Evolutionary conservation across 768 basidiomycete genomes (phyloP).

Genomic region (Auricularia sp.): DNA sequence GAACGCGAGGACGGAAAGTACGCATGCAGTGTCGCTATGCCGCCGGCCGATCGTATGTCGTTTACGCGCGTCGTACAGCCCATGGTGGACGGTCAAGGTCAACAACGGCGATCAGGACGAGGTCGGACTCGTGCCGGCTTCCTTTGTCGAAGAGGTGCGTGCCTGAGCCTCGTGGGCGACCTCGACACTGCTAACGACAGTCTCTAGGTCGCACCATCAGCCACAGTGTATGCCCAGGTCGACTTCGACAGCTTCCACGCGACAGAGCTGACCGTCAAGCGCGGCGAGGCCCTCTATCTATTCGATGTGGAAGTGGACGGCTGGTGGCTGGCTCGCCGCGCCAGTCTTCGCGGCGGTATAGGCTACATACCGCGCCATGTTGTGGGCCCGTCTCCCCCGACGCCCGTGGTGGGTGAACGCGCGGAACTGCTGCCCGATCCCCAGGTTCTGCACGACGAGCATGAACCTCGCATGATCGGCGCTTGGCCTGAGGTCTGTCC

Average conservation of each 20-base stretch:
- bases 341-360: conserved; percentile 39
- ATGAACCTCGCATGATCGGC: neutral
- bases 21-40: conserved; percentile 13
- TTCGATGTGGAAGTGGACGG: conserved; percentile 75
- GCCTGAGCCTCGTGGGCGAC: neutral
- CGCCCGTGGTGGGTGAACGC: too few relatives aligned
- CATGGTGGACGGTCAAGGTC: conserved; percentile 90
- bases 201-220: conserved; percentile 58
- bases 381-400: conserved; percentile 26
- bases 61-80: conserved; percentile 28
- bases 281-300: conserved; percentile 67
- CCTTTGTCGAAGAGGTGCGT: conserved; percentile 76
- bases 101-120: conserved; percentile 57
- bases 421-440: too few relatives aligned
- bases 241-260: conserved; percentile 71
- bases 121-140: conserved; percentile 69
- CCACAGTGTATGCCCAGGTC: conserved; percentile 67
- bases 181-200: conserved; percentile 7
- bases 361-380: conserved; percentile 93
- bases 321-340: conserved; percentile 80
- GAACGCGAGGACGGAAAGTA: conserved; percentile 88
- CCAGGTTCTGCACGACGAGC: neutral
- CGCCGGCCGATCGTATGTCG: neutral
- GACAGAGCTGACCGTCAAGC: conserved; percentile 75
- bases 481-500: neutral